phyloP scores from a whole-genome alignment of 148 eudicot genomes.

The Talinum fruticosum region DNA sequence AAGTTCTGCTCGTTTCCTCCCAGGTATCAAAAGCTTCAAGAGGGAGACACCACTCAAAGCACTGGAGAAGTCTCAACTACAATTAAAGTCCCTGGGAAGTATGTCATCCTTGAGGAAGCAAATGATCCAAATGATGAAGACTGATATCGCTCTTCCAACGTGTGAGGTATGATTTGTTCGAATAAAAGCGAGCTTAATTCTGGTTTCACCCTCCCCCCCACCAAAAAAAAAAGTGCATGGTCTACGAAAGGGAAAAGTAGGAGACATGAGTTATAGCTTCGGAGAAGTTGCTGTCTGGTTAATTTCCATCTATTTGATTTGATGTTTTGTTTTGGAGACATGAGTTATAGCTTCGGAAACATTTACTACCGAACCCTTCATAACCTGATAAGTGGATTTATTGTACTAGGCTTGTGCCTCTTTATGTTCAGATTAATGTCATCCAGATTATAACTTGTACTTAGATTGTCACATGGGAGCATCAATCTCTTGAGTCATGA shows the following conservation, averaged over 20 bases:
- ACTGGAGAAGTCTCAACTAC: constrained; percentile 26
- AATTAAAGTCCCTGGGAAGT: constrained; percentile 50
- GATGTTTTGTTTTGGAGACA: not conserved
- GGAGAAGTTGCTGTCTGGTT: not conserved
- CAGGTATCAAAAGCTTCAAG: constrained; percentile 77
- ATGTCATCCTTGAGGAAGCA: constrained; percentile 81
- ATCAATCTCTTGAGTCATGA: not conserved
- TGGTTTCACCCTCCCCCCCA: not conserved
- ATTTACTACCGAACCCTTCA: not conserved
- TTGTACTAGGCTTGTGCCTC: not conserved
- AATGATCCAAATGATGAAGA: constrained; percentile 57
- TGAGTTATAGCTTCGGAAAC: no score
- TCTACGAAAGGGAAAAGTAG: not conserved
- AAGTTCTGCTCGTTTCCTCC: constrained; percentile 4
- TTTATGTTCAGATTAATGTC: not conserved
- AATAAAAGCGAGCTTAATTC: not conserved
- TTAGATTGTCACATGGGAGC: not conserved
- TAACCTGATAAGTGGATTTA: not conserved
- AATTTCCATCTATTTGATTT: not conserved
- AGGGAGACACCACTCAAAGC: constrained; percentile 38
- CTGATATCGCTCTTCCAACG: constrained; percentile 21
- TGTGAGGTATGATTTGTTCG: constrained; percentile 21
- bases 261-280: not conserved
- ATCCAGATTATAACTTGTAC: no score
- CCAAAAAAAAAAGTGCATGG: not conserved